Base-by-base conservation (phyloP, 768 basidiomycete species). In the Dioszegia hungarica region DNA sequence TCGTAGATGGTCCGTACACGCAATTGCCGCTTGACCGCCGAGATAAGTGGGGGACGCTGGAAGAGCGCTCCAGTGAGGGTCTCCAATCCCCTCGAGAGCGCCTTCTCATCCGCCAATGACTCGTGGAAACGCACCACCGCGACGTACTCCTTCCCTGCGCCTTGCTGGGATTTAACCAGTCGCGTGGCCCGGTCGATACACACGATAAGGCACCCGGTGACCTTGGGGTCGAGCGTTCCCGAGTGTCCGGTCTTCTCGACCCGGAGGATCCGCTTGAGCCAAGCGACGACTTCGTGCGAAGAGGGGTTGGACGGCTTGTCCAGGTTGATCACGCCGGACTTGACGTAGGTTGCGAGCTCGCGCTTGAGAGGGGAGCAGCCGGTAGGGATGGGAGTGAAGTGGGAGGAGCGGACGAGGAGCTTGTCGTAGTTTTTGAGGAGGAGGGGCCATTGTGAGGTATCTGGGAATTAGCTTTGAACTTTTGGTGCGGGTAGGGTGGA, bases 301-400 rank as follows among this genome's bases (percentile, higher is more conserved):
- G 93, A 95, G 3, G 94, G 94, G 78, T 98, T 99, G 29, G 94
- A 97, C 22, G 95, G 95, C 74, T 99, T 99, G 83, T 99, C 95
- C 64, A 99, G 82, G 79, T 99, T 99, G 76, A 99, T 99, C 51
- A 97, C 90, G 66, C 95, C 95, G 65, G 93, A 90, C 81, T 91
- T 94, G 77, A 99, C 85, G 78, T 99, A 98, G 54, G 83, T 82
- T 15, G 81, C 79, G 47, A 99, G 87, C 72, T 99, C 95, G 49
- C 95, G 86, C 79, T 95, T 98, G 67, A 99, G 80, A 39, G 95
- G 95, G 66, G 86, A 89, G 75, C 87, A 90, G 37, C 95, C 75
- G 20, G 86, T 83, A 25, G 93, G 91, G 70, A 99, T 95, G 56
- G 94, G 95, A 9, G 95, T 98, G 78, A 97, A 99, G 80, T 99